phyloP scores from a whole-genome alignment of 2,329 filamentous ascomycete species.

The Aureobasidium sp. region DNA sequence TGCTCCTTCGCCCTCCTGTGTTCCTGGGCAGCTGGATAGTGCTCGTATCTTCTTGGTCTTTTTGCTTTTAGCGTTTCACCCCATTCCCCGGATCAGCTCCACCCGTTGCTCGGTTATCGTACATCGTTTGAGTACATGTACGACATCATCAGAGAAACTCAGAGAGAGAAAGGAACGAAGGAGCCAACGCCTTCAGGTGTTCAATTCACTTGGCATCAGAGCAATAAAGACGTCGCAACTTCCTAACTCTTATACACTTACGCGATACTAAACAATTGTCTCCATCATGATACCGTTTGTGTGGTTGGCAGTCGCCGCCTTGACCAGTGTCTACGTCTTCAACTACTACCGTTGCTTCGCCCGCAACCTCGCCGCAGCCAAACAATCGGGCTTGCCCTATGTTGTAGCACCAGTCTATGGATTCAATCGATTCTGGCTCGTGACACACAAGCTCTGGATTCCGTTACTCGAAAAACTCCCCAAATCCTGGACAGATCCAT shows the following conservation, averaged over 20 bases:
- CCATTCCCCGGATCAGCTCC: background rate
- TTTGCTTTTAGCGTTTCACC: background rate
- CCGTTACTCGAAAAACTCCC: constrained; percentile 50
- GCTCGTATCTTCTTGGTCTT: background rate
- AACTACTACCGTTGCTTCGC: constrained; percentile 29
- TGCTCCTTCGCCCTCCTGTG: background rate
- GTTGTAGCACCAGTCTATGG: constrained; percentile 36
- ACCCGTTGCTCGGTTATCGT: constrained; percentile 6
- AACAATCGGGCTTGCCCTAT: constrained; percentile 37
- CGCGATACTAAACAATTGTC: background rate
- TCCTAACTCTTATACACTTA: background rate
- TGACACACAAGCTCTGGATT: constrained; percentile 46
- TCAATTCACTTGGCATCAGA: background rate
- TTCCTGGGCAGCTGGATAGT: background rate
- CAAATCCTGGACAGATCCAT: constrained; percentile 45
- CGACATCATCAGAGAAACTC: constrained; percentile 3
- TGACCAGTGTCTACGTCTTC: constrained; percentile 26
- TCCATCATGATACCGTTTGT: constrained; percentile 22
- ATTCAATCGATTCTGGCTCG: constrained; percentile 47
- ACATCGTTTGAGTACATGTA: background rate
- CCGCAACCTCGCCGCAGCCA: constrained; percentile 36
- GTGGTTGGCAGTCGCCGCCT: constrained; percentile 20
- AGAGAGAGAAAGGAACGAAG: background rate
- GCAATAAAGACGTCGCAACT: background rate
- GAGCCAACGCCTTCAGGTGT: background rate